A percentile compares a stretch with the other conserved stretches of the same genome.
Evolutionary conservation across 176 grass and related monocot genomes (phyloP).

Genomic region (Triticum monococcum): DNA sequence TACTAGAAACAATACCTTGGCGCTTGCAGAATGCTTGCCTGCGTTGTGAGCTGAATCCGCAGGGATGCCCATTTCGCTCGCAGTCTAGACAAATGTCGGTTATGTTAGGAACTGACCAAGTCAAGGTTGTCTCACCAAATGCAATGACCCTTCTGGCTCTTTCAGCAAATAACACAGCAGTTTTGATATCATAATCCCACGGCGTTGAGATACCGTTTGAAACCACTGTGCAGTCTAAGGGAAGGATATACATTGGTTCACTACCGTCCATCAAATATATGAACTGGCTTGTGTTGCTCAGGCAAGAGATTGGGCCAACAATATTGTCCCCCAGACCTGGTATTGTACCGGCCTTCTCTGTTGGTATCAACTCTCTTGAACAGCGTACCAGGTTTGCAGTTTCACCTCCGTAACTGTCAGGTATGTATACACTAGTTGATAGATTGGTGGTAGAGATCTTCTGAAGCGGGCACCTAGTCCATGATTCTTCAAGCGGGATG

Average conservation of each 20-base stretch:
- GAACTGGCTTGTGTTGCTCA: constrained; percentile 20
- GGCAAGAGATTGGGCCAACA: constrained; percentile 38
- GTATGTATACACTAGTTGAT: constrained; percentile 26
- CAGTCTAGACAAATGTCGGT: constrained; percentile 14
- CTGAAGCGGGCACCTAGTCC: constrained; percentile 39
- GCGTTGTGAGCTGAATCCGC: constrained; percentile 25
- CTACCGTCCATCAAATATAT: constrained; percentile 6
- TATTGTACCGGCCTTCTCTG: rapidly evolving
- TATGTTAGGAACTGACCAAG: constrained; percentile 17
- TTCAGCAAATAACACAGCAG: neutral
- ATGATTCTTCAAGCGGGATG: constrained; percentile 20
- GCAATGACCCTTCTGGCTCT: neutral
- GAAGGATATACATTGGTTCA: constrained; percentile 8
- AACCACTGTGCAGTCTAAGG: constrained; percentile 24
- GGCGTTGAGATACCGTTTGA: neutral
- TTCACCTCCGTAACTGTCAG: no score
- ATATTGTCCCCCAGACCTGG: neutral
- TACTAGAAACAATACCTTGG: constrained; percentile 23
- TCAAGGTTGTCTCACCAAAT: constrained; percentile 20
- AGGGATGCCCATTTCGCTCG: neutral
- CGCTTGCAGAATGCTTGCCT: constrained; percentile 31
- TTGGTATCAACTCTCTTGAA: constrained; percentile 8
- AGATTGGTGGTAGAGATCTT: constrained; percentile 24
- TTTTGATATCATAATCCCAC: neutral
- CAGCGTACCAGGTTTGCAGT: constrained; percentile 21